These are phyloP conservation scores for Kuraishia ogatae DNA, from an alignment of 805 yeast species.

Conservation along the genomic window DNA sequence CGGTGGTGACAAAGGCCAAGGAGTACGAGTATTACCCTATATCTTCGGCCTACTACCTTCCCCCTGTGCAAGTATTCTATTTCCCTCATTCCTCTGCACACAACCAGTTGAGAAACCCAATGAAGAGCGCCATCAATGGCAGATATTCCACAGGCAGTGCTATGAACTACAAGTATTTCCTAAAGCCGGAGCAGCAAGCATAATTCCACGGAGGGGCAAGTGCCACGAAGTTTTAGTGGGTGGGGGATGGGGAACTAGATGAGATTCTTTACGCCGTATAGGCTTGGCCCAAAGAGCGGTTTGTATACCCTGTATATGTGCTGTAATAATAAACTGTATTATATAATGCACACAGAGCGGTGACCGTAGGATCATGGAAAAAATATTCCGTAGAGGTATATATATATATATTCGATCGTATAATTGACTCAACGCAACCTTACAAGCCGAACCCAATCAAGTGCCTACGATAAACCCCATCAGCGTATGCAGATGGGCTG, in stretches of 20 bases:
- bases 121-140: neutral
- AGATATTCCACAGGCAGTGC: neutral
- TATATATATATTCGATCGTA: no score
- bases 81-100: slow-evolving; percentile 42
- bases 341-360: neutral
- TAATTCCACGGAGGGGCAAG: no score
- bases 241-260: no score
- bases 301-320: neutral
- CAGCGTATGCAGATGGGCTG: no score
- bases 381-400: no score
- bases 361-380: neutral
- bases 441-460: no score
- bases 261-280: no score
- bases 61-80: slow-evolving; percentile 39
- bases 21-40: slow-evolving; percentile 36
- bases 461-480: no score
- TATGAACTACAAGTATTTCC: slow-evolving; percentile 1
- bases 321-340: neutral
- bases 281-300: no score
- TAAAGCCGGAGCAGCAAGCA: slow-evolving; percentile 1
- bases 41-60: slow-evolving; percentile 36
- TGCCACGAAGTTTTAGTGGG: no score
- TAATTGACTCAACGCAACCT: no score
- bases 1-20: neutral
- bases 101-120: slow-evolving; percentile 4